Evolutionary conservation across 371 early-diverging fungal species (phyloP).

Genomic region (Apophysomyces trapeziformis): DNA sequence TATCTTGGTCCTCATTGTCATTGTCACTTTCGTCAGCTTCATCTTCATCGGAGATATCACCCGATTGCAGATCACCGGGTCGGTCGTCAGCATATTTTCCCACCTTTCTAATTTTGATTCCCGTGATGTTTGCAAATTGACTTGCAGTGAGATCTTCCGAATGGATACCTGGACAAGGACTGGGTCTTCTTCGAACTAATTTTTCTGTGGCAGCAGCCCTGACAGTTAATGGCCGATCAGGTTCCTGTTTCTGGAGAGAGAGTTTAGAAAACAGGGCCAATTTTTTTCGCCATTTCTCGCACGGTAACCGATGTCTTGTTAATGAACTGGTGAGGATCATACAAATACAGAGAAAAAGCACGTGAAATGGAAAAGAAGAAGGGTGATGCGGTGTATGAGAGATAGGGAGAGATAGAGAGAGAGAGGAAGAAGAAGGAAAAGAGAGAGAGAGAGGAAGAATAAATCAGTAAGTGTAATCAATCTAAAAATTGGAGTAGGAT

Average conservation of each 20-base stretch:
- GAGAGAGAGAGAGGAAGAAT: conserved; percentile 6
- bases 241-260: conserved; percentile 7
- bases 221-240: conserved; percentile 14
- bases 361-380: conserved; percentile 10
- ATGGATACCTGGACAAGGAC: conserved; percentile 18
- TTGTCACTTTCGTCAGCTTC: conserved; percentile 17
- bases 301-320: conserved; percentile 10
- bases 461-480: not conserved
- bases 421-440: conserved; percentile 15
- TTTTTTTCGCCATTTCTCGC: conserved; percentile 15
- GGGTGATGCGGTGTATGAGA: not conserved
- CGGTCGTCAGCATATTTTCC: conserved; percentile 9
- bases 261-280: conserved; percentile 20
- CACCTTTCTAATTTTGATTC: conserved; percentile 37
- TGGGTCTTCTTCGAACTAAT: conserved; percentile 30
- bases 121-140: conserved; percentile 49
- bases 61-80: not conserved
- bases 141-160: conserved; percentile 53
- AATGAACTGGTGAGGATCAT: conserved; percentile 16
- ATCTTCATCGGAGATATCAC: conserved; percentile 8
- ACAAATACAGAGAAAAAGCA: conserved; percentile 10
- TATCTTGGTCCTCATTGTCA: conserved; percentile 8
- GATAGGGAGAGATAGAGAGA: conserved; percentile 11
- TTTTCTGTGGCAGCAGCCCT: conserved; percentile 48
- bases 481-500: not conserved